Conservation (phyloP, 202 grass and related monocot species). For the Dendrocalamus latiflorus region DNA sequence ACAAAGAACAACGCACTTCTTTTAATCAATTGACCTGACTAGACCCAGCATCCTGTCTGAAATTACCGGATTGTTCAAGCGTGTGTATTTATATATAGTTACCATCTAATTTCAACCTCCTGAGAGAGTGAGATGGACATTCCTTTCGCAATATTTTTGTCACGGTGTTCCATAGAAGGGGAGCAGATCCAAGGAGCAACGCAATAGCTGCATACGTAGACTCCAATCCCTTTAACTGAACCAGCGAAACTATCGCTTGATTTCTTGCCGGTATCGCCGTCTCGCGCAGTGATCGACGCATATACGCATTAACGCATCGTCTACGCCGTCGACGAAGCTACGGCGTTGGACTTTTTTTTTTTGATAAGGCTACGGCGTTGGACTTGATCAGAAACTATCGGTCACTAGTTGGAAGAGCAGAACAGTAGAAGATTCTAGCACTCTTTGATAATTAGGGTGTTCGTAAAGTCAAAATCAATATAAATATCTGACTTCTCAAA, state of each 20-base stretch:
- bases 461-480: no score
- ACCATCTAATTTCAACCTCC: neutral
- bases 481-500: no score
- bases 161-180: neutral
- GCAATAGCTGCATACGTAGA: neutral
- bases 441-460: neutral
- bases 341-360: neutral
- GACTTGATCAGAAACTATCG: neutral
- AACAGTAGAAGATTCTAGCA: neutral
- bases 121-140: neutral
- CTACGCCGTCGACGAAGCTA: neutral
- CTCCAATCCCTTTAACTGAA: neutral
- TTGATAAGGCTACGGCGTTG: neutral
- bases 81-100: neutral
- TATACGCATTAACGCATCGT: slow-evolving; percentile 3
- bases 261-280: neutral
- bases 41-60: neutral
- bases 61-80: neutral
- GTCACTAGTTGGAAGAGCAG: neutral
- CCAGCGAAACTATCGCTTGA: neutral
- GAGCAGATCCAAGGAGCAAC: slow-evolving; percentile 14
- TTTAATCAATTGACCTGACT: neutral
- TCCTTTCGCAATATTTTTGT: no score
- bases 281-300: neutral
- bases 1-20: neutral